Conservation (phyloP, 345 rosid genomes). For the Rubroshorea leprosula region DNA sequence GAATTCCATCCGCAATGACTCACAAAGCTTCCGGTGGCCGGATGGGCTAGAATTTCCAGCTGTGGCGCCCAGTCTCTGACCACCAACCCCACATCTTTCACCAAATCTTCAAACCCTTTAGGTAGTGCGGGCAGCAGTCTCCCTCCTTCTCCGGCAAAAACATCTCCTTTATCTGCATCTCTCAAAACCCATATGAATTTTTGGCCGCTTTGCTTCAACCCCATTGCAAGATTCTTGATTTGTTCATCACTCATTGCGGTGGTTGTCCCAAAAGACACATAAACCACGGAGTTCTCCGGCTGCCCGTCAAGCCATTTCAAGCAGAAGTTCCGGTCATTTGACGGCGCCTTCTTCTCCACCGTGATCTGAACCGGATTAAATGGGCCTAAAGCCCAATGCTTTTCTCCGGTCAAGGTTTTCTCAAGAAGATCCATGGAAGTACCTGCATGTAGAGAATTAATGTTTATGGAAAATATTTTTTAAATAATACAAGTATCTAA, state of each 20-base stretch:
- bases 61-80: conserved; percentile 59
- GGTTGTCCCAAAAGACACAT: conserved; percentile 50
- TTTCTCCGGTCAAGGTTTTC: conserved; percentile 1
- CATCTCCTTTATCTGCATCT: conserved; percentile 55
- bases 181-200: conserved; percentile 62
- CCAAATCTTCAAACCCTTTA: conserved; percentile 32
- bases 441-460: too few species aligned
- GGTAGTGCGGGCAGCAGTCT: conserved; percentile 26
- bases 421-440: conserved; percentile 28
- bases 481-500: too few species aligned
- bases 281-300: conserved; percentile 27
- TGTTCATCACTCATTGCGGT: conserved; percentile 32
- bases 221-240: conserved; percentile 36
- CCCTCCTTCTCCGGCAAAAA: conserved; percentile 25
- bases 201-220: conserved; percentile 38
- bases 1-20: conserved; percentile 69
- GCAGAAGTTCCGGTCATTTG: conserved; percentile 12
- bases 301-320: conserved; percentile 47
- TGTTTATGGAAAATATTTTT: too few species aligned
- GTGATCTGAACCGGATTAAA: conserved; percentile 27
- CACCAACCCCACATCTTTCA: conserved; percentile 29
- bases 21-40: conserved; percentile 41
- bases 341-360: background rate
- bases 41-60: conserved; percentile 41
- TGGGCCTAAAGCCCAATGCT: conserved; percentile 46